phyloP scores from a whole-genome alignment of 805 yeast genomes.

The Blastobotrys peoriensis region DNA sequence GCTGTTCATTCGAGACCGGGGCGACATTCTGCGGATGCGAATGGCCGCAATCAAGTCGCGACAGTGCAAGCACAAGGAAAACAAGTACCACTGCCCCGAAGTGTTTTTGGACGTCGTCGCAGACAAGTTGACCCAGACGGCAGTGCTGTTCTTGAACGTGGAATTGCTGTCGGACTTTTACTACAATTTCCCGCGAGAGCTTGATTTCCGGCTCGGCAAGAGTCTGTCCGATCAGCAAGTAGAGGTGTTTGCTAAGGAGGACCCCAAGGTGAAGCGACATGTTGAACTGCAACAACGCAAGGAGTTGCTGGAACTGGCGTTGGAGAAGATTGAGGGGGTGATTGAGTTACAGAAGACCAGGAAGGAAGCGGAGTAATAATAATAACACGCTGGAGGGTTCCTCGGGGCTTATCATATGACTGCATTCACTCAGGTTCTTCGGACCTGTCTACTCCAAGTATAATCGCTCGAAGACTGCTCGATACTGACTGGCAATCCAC shows the following conservation, averaged over 20 bases:
- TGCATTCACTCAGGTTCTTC: background rate
- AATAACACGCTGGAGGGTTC: no score
- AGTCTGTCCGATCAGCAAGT: conserved; percentile 67
- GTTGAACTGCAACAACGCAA: conserved; percentile 91
- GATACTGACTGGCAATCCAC: conserved; percentile 18
- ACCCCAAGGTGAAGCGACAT: conserved; percentile 83
- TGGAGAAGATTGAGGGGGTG: conserved; percentile 80
- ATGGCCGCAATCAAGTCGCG: conserved; percentile 67
- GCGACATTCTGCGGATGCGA: conserved; percentile 65
- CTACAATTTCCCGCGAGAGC: conserved; percentile 90
- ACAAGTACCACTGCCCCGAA: conserved; percentile 91
- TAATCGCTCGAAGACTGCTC: conserved; percentile 7
- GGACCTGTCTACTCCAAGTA: conserved; percentile 1
- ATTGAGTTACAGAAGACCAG: conserved; percentile 51
- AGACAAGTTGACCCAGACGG: conserved; percentile 86
- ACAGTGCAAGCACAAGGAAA: conserved; percentile 70
- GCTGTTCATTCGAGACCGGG: conserved; percentile 66
- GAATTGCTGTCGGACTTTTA: conserved; percentile 92
- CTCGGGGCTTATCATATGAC: no score
- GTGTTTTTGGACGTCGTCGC: conserved; percentile 87
- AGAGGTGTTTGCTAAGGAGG: conserved; percentile 88
- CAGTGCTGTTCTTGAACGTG: conserved; percentile 87
- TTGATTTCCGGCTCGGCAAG: conserved; percentile 67
- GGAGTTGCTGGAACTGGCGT: conserved; percentile 77
- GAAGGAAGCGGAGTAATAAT: background rate